Evolutionary conservation across 2,329 filamentous ascomycete species (phyloP), one percentile per base, ranked within the genome.

Genomic region (Drechslerella dactyloides): DNA sequence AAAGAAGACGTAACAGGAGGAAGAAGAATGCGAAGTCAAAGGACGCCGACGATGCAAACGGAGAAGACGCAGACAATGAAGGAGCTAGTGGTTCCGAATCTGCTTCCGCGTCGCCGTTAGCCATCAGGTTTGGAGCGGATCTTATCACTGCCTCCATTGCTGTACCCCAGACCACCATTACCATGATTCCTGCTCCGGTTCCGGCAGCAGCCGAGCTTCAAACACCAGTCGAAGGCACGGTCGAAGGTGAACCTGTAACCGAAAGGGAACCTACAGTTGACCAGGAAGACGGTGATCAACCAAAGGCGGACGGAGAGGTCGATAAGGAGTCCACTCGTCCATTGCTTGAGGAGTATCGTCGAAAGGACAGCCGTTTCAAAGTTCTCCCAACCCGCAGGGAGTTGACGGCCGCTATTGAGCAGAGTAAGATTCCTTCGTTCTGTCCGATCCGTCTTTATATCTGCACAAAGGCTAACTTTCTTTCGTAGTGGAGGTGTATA

Each of bases 401-500:
- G 35, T 24, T 72, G 15, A 60, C 55, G 7, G 53, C 68, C 11
- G 68, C 68, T 37, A 51, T 72, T 24, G 68, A 72, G 21, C 60
- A 65, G 35, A 72, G 68, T 72, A 72, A 52, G 68, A 46, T 10
- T 19, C 17, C 24, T 19, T 17, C 23, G 2, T 2, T 13, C 30
- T 33, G 42, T 42, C 13, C 44, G n/a, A 7, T 2, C 17, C 7
- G 17, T 19, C 19, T 11, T 8, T 19, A 7, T 15, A 10, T 35
- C 42, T 23, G 27, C 13, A n/a, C 60, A 33, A 33, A 33, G 56
- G 11, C 44, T 48, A 56, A 65, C 42, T 15, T 4, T 46, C 27
- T 33, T 11, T 11, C 48, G 2, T 85, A 73, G 84, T 88, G 55
- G 82, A 85, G 69, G 88, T 88, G 60, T 89, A 89, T 78, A 86